phyloP scores from a whole-genome alignment of 768 basidiomycete species.

The Astraeus odoratus region DNA sequence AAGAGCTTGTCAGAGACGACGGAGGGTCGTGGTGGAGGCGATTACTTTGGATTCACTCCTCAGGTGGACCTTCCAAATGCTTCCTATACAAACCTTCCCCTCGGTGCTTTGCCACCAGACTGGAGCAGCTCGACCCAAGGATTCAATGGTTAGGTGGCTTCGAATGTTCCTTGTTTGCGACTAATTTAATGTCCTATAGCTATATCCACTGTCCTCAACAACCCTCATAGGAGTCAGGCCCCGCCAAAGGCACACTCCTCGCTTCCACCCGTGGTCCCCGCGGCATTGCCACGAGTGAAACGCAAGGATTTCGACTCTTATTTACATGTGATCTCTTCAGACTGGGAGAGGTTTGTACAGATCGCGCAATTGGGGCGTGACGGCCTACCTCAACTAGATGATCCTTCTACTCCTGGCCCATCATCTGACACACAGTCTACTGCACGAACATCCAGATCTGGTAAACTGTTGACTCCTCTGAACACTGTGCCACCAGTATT shows the following conservation, averaged over 20 bases:
- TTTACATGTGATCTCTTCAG: slow-evolving; percentile 59
- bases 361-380: slow-evolving; percentile 28
- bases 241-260: slow-evolving; percentile 85
- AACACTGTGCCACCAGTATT: slow-evolving; percentile 74
- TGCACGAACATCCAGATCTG: slow-evolving; percentile 29
- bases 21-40: slow-evolving; percentile 49
- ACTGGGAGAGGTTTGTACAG: slow-evolving; percentile 72
- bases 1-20: slow-evolving; percentile 72
- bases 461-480: slow-evolving; percentile 57
- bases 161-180: background rate
- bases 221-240: slow-evolving; percentile 75
- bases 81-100: slow-evolving; percentile 42
- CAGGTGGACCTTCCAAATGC: slow-evolving; percentile 40
- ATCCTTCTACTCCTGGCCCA: slow-evolving; percentile 3
- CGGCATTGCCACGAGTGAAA: slow-evolving; percentile 72
- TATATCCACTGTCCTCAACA: slow-evolving; percentile 90
- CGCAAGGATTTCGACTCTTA: slow-evolving; percentile 84
- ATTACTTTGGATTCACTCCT: slow-evolving; percentile 43
- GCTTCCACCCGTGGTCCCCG: slow-evolving; percentile 63
- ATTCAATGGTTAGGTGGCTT: slow-evolving; percentile 65
- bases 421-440: slow-evolving; percentile 8
- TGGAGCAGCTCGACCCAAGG: slow-evolving; percentile 83
- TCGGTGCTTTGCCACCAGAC: slow-evolving; percentile 47
- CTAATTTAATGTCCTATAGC: slow-evolving; percentile 41
- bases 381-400: slow-evolving; percentile 25